Evolutionary conservation across 495 filamentous ascomycete genomes (phyloP).

Genomic region (Aspergillus coremiiformis): DNA sequence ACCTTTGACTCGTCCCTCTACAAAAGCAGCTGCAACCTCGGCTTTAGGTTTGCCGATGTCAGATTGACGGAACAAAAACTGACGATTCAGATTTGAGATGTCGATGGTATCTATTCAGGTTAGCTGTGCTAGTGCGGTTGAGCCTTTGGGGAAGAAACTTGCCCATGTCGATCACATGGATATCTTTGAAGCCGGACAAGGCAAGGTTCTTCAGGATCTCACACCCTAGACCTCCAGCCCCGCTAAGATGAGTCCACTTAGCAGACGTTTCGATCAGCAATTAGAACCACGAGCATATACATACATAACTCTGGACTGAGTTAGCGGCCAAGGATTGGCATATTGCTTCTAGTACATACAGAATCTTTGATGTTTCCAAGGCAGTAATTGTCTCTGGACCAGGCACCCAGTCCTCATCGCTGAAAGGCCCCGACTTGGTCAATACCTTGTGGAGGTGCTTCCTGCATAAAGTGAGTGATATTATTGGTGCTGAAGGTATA

Average conservation of each 20-base stretch:
- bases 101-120: slow-evolving; percentile 76
- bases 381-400: slow-evolving; percentile 54
- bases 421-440: slow-evolving; percentile 68
- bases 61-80: slow-evolving; percentile 88
- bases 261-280: not conserved
- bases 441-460: slow-evolving; percentile 74
- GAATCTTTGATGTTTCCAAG: slow-evolving; percentile 58
- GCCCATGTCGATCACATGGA: slow-evolving; percentile 99
- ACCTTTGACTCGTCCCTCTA: slow-evolving; percentile 78
- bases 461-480: slow-evolving; percentile 41
- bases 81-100: slow-evolving; percentile 94
- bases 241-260: slow-evolving; percentile 42
- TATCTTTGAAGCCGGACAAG: slow-evolving; percentile 89
- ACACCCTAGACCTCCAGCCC: slow-evolving; percentile 91
- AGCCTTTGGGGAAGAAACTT: slow-evolving; percentile 6
- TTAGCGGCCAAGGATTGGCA: slow-evolving; percentile 26
- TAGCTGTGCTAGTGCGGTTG: slow-evolving; percentile 7
- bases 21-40: slow-evolving; percentile 84
- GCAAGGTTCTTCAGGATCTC: slow-evolving; percentile 97
- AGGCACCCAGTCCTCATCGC: slow-evolving; percentile 59
- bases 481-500: not conserved
- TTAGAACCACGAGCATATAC: slow-evolving; percentile 1
- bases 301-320: slow-evolving; percentile 29
- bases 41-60: slow-evolving; percentile 96
- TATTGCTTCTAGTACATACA: slow-evolving; percentile 43